A percentile compares a stretch with the other conserved stretches of the same genome.
phyloP scores from a whole-genome alignment of 352 stramenopile species.

The Phytopythium mirpurense region DNA sequence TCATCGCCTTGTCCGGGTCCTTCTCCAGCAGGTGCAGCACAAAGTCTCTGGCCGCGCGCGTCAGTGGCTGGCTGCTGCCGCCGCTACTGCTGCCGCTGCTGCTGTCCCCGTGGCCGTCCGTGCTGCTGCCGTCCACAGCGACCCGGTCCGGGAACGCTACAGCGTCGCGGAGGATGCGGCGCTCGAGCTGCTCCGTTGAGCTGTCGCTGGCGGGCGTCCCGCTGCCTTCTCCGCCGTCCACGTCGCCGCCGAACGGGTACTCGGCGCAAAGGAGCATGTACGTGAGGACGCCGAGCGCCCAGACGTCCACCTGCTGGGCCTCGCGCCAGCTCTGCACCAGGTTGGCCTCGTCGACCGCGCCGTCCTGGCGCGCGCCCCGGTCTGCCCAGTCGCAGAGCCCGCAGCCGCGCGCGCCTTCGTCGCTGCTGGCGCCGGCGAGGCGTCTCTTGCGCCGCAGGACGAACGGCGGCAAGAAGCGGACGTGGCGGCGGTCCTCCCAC shows the following conservation, averaged over 20 bases:
- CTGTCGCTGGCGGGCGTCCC: slow-evolving; percentile 3
- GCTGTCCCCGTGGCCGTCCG: slow-evolving; percentile 4
- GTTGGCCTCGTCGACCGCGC: slow-evolving; percentile 12
- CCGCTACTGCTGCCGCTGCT: slow-evolving; percentile 9
- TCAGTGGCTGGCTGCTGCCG: slow-evolving; percentile 20
- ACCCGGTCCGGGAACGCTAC: slow-evolving; percentile 30
- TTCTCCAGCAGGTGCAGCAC: slow-evolving; percentile 53
- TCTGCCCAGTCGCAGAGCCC: neutral
- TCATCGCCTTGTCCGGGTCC: slow-evolving; percentile 36
- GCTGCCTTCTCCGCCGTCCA: slow-evolving; percentile 12
- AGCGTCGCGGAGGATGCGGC: slow-evolving; percentile 18
- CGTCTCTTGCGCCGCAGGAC: slow-evolving; percentile 22
- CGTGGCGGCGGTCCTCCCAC: slow-evolving; percentile 54
- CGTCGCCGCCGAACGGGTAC: slow-evolving; percentile 41
- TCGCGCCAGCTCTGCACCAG: slow-evolving; percentile 43
- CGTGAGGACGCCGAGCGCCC: slow-evolving; percentile 68
- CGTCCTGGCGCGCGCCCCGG: neutral
- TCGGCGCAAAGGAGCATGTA: slow-evolving; percentile 58
- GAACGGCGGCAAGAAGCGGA: slow-evolving; percentile 64
- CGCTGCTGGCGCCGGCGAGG: neutral
- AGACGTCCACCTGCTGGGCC: slow-evolving; percentile 64
- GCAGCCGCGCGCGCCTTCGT: neutral
- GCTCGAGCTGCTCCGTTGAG: slow-evolving; percentile 15
- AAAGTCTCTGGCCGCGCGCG: slow-evolving; percentile 64
- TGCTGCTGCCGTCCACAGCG: neutral